Base-by-base conservation (phyloP, 176 grass and related monocot genomes). In the Avena eriantha region DNA sequence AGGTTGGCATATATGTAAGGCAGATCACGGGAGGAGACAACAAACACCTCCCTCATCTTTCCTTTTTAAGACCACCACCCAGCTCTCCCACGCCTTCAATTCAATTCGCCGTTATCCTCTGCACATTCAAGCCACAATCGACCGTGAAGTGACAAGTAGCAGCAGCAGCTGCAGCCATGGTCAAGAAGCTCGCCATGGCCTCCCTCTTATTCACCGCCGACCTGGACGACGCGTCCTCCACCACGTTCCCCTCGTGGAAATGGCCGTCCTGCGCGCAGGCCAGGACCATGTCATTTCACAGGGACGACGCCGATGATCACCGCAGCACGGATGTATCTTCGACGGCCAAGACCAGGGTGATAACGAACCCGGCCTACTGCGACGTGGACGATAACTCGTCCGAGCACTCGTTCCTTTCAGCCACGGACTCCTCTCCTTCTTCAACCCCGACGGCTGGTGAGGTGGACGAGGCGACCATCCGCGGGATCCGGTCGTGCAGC, bases 191-290 rank as follows among this genome's bases (percentile, higher is more conserved):
- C n/a, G 82, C 67, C 34, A 49, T 93, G 8, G 70, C 75, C 14
- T 93, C 92, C 65, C 81, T 95, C 81, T 93, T 93, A 82, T 78
- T 80, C 47, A 51, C 67, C 41, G 75, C 11, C 77, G 83, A 61
- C 80, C 72, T 58, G 7, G 82, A 84, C 39, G 75, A 71, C 0
- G n/a, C 73, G 55, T 85, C 81, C 22, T 73, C 82, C n/a, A 76
- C 73, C 79, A 63, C 46, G 22, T 72, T 80, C 26, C 26, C 60
- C 7, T 83, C 76, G 0, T 89, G 86, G 86, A 86, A 88, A 80
- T 91, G 86, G 86, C 69, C 84, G 23, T 89, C 89, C 1, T 87
- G 89, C 84, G 58, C 68, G 60, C 91, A 85, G 69, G 60, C 88
- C 1, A 88, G 68, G 17, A 85, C 82, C 8, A 79, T 66, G 57